A percentile compares a stretch with the other conserved stretches of the same genome.
These are phyloP conservation scores for Triglochin maritima DNA, from an alignment of 106 monocot species.

Conservation along the genomic window DNA sequence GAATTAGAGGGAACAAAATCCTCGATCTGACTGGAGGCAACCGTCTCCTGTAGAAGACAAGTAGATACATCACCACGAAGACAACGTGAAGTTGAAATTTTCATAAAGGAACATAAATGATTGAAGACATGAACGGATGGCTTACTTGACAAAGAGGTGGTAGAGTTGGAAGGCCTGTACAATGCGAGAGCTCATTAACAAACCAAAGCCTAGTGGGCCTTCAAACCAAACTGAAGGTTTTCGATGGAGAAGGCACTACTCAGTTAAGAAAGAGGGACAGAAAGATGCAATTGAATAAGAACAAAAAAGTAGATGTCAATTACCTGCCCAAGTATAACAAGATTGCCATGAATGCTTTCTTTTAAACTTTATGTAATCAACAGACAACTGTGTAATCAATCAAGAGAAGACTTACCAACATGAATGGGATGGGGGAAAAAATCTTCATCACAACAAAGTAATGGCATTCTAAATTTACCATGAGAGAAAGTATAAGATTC, in stretches of 20 bases:
- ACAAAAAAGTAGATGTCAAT: not conserved
- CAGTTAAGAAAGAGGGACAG: not conserved
- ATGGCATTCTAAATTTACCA: conserved; percentile 12
- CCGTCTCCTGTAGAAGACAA: too few relatives aligned
- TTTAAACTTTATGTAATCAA: conserved; percentile 11
- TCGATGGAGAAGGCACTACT: not conserved
- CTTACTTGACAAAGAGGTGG: conserved; percentile 31
- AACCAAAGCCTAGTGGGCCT: conserved; percentile 33
- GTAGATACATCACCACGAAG: too few relatives aligned
- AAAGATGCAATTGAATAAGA: not conserved
- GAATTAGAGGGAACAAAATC: too few relatives aligned
- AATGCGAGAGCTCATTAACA: conserved; percentile 38
- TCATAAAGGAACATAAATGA: too few relatives aligned
- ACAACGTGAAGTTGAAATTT: too few relatives aligned
- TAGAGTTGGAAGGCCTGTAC: conserved; percentile 26
- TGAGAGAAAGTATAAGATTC: conserved; percentile 23
- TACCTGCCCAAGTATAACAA: conserved; percentile 33
- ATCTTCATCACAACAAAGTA: not conserved
- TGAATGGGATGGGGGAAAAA: not conserved
- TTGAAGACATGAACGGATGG: not conserved
- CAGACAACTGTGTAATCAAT: conserved; percentile 11
- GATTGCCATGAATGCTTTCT: conserved; percentile 12
- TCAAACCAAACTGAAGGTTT: conserved; percentile 20
- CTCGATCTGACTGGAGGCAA: too few relatives aligned
- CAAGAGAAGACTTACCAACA: not conserved